Base-by-base conservation (phyloP, 2,329 filamentous ascomycete species). In the Trichoderma asperellum region DNA sequence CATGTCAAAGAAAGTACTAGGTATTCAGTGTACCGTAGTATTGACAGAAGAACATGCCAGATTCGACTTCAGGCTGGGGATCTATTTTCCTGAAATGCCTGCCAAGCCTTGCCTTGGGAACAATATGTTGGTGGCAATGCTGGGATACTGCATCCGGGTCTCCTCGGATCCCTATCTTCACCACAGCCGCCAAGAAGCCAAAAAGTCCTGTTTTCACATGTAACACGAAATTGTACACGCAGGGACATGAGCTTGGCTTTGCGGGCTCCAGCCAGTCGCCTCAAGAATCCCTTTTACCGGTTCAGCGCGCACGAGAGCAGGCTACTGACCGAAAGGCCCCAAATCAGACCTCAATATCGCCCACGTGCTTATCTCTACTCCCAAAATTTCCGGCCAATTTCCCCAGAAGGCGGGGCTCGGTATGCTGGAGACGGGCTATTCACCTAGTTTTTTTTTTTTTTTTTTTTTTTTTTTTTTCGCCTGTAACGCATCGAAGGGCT, bases 301-400 rank as follows among this genome's bases (percentile, higher is more conserved):
- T 29, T 32, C 68, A 67, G 52, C 40, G 58, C 21, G 27, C 27
- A 62, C 21, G 52, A 62, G 56, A 34, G 49, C 27, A 24, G 49
- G 35, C 58, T 56, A 21, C 14, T 58, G 55, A 66, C 55, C 55
- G 63, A 49, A 66, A 40, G 40, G 40, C 40, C 40, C 60, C 56
- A 70, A 68, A 67, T 32, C 68, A 56, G 49, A 53, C 52, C 27
- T 57, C 40, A 24, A 37, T 43, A 57, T 68, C 47, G 5, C 57
- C 68, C 68, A 68, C 68, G 57, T 68, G 68, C 60, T 67, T 57
- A 47, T 49, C 62, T 68, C n/a, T 64, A 11, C 61, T 37, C 27
- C 32, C 58, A 21, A 49, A 40, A 60, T 55, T 37, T 57, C 65
- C 40, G 40, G 40, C 56, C 57, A 68, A 35, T 58, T 43, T 49